Base-by-base conservation (phyloP, 805 yeast species). In the Candida pini region DNA sequence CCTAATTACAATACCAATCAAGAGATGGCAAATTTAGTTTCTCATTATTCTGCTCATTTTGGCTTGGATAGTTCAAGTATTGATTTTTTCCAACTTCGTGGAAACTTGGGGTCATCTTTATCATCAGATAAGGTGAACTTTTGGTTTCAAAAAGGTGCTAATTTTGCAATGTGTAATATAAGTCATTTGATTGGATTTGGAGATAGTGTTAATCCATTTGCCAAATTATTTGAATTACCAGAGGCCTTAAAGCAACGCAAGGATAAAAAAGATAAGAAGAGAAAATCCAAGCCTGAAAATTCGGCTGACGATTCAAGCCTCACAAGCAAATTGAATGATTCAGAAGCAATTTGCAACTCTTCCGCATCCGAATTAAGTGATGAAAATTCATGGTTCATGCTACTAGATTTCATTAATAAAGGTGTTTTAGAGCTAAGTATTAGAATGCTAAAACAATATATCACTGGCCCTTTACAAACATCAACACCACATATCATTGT, bases 101-200 rank as follows among this genome's bases (percentile, higher is more conserved):
- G 57, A 24, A 63, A 64, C 45, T 53, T 62, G 23, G 48, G 56
- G 17, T 66, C 63, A 31, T 33, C 45, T 16, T 34, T 52, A 10
- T 56, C 62, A 5, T 48, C 63, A 18, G 78, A 75, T 29, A 71
- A 73, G 42, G 58, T 71, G 49, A 78, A 76, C 38, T 82, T 81
- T 47, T 84, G 87, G 83, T 80, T 78, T 49, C 81, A 81, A 48
- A 81, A 82, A 51, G 78, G 86, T 1, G 73, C 88, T 3, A 69
- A 78, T 25, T 81, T 84, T 64, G 90, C 92, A 3, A 65, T 82
- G 31, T 76, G 88, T 18, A 84, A 83, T 48, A 76, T 84, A 34
- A 71, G 77, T 47, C 90, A 83, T 60, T 53, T 83, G 34, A 73
- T 81, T 30, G 92, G 92, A 2, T 79, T 83, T 56, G 94, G 92